Percentiles rank a stretch among this genome's conserved stretches.
phyloP scores from a whole-genome alignment of 805 yeast species.

The Suhomyces sp. region DNA sequence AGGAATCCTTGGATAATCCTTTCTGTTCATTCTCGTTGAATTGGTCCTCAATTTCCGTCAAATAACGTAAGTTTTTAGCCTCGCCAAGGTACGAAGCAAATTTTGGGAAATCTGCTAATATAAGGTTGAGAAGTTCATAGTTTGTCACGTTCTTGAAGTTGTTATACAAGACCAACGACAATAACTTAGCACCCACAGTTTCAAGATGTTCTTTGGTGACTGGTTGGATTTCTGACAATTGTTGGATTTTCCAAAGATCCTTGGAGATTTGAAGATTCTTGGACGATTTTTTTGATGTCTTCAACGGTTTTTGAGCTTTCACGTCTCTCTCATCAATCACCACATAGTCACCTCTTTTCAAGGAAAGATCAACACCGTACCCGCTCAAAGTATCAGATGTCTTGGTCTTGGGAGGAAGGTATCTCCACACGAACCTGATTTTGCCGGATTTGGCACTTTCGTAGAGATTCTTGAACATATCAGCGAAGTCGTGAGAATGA shows the following conservation, averaged over 20 bases:
- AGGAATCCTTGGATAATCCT: slow-evolving; percentile 39
- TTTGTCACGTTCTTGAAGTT: slow-evolving; percentile 19
- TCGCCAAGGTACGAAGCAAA: slow-evolving; percentile 39
- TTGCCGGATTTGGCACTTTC: slow-evolving; percentile 64
- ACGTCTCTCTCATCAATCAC: slow-evolving; percentile 60
- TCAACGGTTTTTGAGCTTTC: slow-evolving; percentile 21
- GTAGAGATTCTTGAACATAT: slow-evolving; percentile 58
- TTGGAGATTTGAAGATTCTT: slow-evolving; percentile 17
- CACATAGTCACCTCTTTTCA: slow-evolving; percentile 66
- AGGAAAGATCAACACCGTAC: slow-evolving; percentile 63
- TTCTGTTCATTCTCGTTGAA: slow-evolving; percentile 30
- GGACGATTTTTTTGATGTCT: slow-evolving; percentile 19
- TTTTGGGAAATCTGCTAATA: slow-evolving; percentile 57
- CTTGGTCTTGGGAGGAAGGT: slow-evolving; percentile 41
- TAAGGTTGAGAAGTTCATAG: slow-evolving; percentile 35
- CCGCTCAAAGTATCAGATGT: slow-evolving; percentile 41
- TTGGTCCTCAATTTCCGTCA: slow-evolving; percentile 23
- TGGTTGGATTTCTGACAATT: slow-evolving; percentile 23
- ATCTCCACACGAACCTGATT: slow-evolving; percentile 73
- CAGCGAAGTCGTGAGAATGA: slow-evolving; percentile 46
- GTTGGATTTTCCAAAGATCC: slow-evolving; percentile 16
- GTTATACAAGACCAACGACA: slow-evolving; percentile 35
- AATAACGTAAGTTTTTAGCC: slow-evolving; percentile 13
- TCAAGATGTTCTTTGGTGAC: slow-evolving; percentile 31
- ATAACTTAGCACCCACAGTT: slow-evolving; percentile 40